Percentiles rank a stretch among this genome's conserved stretches.
Evolutionary conservation across 768 basidiomycete genomes (phyloP).

Genomic region (Boletus huronensis): DNA sequence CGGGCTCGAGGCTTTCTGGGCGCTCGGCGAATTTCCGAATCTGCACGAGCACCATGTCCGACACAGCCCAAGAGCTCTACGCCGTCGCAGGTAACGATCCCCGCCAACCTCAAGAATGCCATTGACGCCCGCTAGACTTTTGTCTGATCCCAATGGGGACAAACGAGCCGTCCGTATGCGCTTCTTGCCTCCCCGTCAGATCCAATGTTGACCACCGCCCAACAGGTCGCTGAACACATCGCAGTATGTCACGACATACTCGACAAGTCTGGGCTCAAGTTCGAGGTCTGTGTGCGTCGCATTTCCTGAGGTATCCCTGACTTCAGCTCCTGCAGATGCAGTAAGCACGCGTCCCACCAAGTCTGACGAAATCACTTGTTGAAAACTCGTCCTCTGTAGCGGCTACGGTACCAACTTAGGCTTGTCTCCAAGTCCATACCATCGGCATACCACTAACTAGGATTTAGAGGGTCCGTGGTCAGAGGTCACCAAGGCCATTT

Average conservation of each 20-base stretch:
- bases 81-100: constrained; percentile 64
- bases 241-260: constrained; percentile 83
- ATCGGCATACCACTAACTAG: not conserved
- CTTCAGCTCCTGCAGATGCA: constrained; percentile 31
- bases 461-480: constrained; percentile 77
- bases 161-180: constrained; percentile 61
- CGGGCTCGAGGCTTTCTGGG: not conserved
- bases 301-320: not conserved
- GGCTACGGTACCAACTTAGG: constrained; percentile 93
- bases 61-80: constrained; percentile 49
- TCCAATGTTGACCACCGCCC: not conserved
- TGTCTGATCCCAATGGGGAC: constrained; percentile 88
- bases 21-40: not conserved
- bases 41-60: constrained; percentile 11
- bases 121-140: constrained; percentile 53
- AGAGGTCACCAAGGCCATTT: constrained; percentile 80
- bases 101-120: not conserved
- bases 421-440: constrained; percentile 21
- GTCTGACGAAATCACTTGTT: constrained; percentile 34
- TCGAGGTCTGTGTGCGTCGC: constrained; percentile 51
- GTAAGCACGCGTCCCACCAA: constrained; percentile 23
- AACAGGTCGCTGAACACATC: constrained; percentile 70
- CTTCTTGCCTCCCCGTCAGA: constrained; percentile 1
- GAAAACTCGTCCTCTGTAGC: constrained; percentile 35
- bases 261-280: constrained; percentile 77